phyloP scores from a whole-genome alignment of 164 flowering plant species.

The Chimonanthus salicifolius region DNA sequence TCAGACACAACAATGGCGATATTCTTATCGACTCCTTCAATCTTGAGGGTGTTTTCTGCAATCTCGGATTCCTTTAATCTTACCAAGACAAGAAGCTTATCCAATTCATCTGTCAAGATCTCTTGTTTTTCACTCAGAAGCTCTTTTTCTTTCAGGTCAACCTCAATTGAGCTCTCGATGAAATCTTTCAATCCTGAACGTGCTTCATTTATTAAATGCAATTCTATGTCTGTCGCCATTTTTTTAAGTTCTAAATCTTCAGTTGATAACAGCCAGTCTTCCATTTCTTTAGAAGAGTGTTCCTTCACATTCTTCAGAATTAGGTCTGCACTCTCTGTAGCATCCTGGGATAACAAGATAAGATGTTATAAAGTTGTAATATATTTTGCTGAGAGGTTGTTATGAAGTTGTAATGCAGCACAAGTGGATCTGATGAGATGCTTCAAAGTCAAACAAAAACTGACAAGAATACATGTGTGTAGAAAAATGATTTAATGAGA shows the following conservation, averaged over 20 bases:
- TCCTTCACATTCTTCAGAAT: constrained; percentile 36
- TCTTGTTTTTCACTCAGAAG: constrained; percentile 38
- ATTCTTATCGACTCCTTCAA: constrained; percentile 50
- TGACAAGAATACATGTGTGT: not conserved
- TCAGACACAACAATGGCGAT: constrained; percentile 43
- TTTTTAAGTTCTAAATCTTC: constrained; percentile 52
- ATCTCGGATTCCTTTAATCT: constrained; percentile 68
- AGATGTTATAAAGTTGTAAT: not conserved
- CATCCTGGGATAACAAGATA: constrained; percentile 36
- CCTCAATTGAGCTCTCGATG: constrained; percentile 35
- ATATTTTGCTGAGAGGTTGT: no score
- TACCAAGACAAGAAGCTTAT: constrained; percentile 50
- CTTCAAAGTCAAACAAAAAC: not conserved
- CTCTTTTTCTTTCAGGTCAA: constrained; percentile 48
- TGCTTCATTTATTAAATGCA: constrained; percentile 44
- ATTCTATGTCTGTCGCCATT: constrained; percentile 61
- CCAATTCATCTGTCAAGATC: constrained; percentile 44
- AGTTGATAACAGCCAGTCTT: constrained; percentile 47
- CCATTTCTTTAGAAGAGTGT: constrained; percentile 41
- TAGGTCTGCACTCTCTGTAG: constrained; percentile 37
- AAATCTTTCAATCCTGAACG: constrained; percentile 33
- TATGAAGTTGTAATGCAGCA: not conserved
- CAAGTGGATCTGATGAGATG: not conserved
- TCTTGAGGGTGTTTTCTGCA: constrained; percentile 45
- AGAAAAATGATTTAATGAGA: not conserved